Conservation (phyloP, 768 basidiomycete genomes). For the Tricholoma flavovirens region DNA sequence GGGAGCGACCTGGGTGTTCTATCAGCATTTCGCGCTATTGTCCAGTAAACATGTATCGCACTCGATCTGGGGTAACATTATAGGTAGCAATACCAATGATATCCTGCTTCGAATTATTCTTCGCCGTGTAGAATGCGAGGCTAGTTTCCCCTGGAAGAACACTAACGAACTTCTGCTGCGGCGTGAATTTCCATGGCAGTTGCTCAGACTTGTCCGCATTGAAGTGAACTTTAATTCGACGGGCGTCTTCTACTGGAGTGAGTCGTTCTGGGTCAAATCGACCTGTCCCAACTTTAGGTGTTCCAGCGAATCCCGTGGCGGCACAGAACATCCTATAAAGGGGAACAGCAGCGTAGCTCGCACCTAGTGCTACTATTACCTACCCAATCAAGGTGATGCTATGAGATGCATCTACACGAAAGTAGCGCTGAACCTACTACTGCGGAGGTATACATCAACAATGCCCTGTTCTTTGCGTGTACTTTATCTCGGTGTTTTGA, state of each 20-base stretch:
- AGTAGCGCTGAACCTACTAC: slow-evolving; percentile 45
- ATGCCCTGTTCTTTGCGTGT: slow-evolving; percentile 59
- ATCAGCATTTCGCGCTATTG: neutral
- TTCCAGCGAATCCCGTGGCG: slow-evolving; percentile 94
- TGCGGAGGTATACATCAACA: slow-evolving; percentile 82
- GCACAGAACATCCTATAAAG: slow-evolving; percentile 98
- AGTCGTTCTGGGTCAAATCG: slow-evolving; percentile 83
- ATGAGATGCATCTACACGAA: neutral
- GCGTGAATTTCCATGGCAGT: slow-evolving; percentile 89
- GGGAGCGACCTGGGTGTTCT: slow-evolving; percentile 70
- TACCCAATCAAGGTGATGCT: slow-evolving; percentile 22
- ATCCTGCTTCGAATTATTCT: slow-evolving; percentile 77
- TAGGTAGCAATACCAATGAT: slow-evolving; percentile 99
- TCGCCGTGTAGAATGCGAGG: slow-evolving; percentile 93
- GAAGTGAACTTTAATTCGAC: slow-evolving; percentile 90
- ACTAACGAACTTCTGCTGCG: slow-evolving; percentile 83
- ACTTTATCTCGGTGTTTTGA: slow-evolving; percentile 29
- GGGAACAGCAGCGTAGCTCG: slow-evolving; percentile 96
- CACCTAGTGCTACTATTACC: slow-evolving; percentile 76
- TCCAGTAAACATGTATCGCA: slow-evolving; percentile 29
- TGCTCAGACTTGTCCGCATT: slow-evolving; percentile 88
- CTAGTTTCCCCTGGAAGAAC: slow-evolving; percentile 96
- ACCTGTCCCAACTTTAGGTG: slow-evolving; percentile 83
- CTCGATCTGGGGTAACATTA: slow-evolving; percentile 97
- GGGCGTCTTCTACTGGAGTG: slow-evolving; percentile 60